A percentile compares a stretch with the other conserved stretches of the same genome.
phyloP scores from a whole-genome alignment of 805 yeast genomes.

The Maudiozyma turicensis region DNA sequence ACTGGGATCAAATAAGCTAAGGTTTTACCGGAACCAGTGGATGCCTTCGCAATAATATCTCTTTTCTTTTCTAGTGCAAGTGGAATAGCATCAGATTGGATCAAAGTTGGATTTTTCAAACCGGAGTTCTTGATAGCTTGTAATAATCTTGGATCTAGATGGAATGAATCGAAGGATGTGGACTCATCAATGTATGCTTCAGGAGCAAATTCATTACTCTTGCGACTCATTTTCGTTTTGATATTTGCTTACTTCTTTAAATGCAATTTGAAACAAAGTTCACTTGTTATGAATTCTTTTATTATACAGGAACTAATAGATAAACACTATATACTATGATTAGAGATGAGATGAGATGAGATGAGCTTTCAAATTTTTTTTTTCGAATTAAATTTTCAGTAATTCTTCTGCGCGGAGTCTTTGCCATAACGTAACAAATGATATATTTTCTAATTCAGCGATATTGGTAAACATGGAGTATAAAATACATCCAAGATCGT shows the following conservation, averaged over 20 bases:
- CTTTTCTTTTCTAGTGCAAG: conserved; percentile 81
- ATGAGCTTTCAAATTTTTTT: conserved; percentile 8
- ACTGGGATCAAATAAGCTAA: conserved; percentile 86
- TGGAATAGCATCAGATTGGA: conserved; percentile 88
- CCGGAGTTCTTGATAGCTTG: conserved; percentile 81
- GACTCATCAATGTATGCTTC: conserved; percentile 65
- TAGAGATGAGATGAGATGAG: conserved; percentile 22
- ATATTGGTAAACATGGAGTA: too few relatives aligned
- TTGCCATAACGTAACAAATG: neutral
- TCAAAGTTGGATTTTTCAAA: conserved; percentile 76
- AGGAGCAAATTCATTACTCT: conserved; percentile 32
- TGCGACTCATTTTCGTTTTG: neutral
- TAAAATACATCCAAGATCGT: too few relatives aligned
- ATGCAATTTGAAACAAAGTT: neutral
- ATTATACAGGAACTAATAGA: neutral
- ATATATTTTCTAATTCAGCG: neutral
- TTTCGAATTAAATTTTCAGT: neutral
- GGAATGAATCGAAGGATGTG: conserved; percentile 62
- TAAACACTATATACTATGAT: neutral
- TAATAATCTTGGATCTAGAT: conserved; percentile 68
- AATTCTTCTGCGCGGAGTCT: neutral
- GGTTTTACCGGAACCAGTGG: conserved; percentile 95
- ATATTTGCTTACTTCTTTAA: neutral
- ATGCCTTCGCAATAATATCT: conserved; percentile 88
- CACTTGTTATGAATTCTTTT: neutral